Evolutionary conservation across 2,329 filamentous ascomycete species (phyloP).

Genomic region (Nectriaceae sp.): DNA sequence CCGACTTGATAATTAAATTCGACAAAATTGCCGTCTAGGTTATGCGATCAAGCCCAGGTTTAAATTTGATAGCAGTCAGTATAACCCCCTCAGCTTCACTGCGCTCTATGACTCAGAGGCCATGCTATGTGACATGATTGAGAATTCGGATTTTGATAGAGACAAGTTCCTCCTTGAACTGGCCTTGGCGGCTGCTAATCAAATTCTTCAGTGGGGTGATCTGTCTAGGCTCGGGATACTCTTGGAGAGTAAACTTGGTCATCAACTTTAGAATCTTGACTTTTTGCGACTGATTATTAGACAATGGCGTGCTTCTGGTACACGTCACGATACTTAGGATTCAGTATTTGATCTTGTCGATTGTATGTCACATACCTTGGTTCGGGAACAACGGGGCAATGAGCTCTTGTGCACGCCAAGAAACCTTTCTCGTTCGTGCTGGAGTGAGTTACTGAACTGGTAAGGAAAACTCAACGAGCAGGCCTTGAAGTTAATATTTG

Average conservation of each 20-base stretch:
- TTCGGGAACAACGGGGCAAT: constrained; percentile 26
- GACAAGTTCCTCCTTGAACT: constrained; percentile 5
- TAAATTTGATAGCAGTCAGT: constrained; percentile 30
- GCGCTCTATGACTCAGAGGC: constrained; percentile 35
- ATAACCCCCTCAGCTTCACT: constrained; percentile 37
- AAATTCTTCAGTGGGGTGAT: constrained; percentile 31
- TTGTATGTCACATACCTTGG: constrained; percentile 14
- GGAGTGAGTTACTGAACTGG: too few relatives aligned
- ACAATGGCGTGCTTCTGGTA: constrained; percentile 8
- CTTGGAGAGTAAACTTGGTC: constrained; percentile 14
- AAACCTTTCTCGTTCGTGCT: too few relatives aligned
- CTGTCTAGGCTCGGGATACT: constrained; percentile 16
- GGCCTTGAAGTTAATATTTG: too few relatives aligned
- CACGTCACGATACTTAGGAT: not conserved
- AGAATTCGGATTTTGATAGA: constrained; percentile 7
- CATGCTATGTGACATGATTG: constrained; percentile 25
- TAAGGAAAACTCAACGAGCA: too few relatives aligned
- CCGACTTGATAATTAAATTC: constrained; percentile 33
- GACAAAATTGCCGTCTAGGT: constrained; percentile 33
- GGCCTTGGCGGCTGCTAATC: constrained; percentile 24
- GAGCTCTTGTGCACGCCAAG: constrained; percentile 26
- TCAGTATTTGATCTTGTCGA: constrained; percentile 3
- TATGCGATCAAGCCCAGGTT: constrained; percentile 33
- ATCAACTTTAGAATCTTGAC: constrained; percentile 21
- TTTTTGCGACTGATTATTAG: constrained; percentile 15